Percentiles rank a stretch among this genome's conserved stretches.
Conservation (phyloP, 1,284 basidiomycete genomes). For the Meripilus lineatus region DNA sequence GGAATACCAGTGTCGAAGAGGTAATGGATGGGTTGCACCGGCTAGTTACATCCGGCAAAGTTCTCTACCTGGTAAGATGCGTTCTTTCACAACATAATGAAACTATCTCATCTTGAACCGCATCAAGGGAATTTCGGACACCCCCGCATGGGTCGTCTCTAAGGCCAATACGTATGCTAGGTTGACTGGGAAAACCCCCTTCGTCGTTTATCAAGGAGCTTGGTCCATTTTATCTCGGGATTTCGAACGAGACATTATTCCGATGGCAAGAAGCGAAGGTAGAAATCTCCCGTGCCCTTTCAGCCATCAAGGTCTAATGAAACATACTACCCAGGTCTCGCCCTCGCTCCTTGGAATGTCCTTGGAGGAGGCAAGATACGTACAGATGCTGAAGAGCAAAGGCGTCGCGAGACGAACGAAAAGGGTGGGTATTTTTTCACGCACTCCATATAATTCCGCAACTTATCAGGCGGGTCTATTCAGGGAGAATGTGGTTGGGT, state of each 20-base stretch:
- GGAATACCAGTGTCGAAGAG: conserved; percentile 39
- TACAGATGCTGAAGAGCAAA: conserved; percentile 40
- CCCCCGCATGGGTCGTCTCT: conserved; percentile 50
- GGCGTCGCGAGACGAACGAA: conserved; percentile 36
- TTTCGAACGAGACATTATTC: conserved; percentile 54
- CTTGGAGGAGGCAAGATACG: conserved; percentile 42
- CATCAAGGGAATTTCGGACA: conserved; percentile 32
- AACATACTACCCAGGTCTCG: conserved; percentile 12
- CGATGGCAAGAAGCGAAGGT: conserved; percentile 32
- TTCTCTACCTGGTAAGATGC: conserved; percentile 37
- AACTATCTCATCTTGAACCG: conserved; percentile 25
- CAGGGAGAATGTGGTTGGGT: conserved; percentile 21
- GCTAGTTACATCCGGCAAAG: conserved; percentile 38
- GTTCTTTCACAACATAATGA: background rate
- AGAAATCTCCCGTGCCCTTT: background rate
- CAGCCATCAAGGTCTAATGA: background rate
- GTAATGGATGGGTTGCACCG: conserved; percentile 46
- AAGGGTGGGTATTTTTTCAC: conserved; percentile 17
- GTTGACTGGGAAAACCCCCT: conserved; percentile 31
- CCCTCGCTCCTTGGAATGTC: conserved; percentile 46
- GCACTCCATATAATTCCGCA: background rate
- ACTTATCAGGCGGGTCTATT: background rate
- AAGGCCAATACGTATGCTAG: conserved; percentile 47
- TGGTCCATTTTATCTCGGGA: conserved; percentile 44
- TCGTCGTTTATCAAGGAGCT: conserved; percentile 42